Evolutionary conservation across 768 basidiomycete genomes (phyloP).

Genomic region (Lactarius hatsudake): DNA sequence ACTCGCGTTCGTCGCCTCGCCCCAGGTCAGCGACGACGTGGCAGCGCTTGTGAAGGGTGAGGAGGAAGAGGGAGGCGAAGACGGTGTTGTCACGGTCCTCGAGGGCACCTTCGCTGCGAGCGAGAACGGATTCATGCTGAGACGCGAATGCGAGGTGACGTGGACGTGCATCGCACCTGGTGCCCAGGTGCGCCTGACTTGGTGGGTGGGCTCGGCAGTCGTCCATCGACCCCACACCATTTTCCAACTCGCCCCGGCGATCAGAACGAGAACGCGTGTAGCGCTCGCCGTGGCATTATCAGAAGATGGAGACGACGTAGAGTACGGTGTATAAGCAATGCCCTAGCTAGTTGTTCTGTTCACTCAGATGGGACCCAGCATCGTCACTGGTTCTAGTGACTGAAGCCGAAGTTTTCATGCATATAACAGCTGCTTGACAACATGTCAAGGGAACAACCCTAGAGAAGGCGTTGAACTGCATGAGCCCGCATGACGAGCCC

Average conservation of each 20-base stretch:
- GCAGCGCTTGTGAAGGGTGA: neutral
- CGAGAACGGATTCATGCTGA: slow-evolving; percentile 51
- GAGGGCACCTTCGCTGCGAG: slow-evolving; percentile 44
- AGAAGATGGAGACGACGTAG: neutral
- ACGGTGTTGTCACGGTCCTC: slow-evolving; percentile 27
- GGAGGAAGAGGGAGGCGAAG: neutral
- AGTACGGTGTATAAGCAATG: neutral
- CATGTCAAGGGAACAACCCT: too few species aligned
- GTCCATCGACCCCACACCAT: too few species aligned
- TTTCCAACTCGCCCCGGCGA: too few species aligned
- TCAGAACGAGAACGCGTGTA: too few species aligned
- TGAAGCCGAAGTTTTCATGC: neutral
- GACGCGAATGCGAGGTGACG: slow-evolving; percentile 33
- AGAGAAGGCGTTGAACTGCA: too few species aligned
- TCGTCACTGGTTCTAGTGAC: neutral
- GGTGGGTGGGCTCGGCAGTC: slow-evolving; percentile 24
- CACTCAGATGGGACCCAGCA: too few species aligned
- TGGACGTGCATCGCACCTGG: slow-evolving; percentile 48
- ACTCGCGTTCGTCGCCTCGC: slow-evolving; percentile 6
- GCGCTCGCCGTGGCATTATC: too few species aligned
- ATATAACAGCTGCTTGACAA: too few species aligned
- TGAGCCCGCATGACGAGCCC: too few species aligned
- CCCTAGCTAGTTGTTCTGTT: too few species aligned
- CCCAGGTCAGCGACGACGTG: neutral
- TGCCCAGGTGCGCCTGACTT: slow-evolving; percentile 30